Evolutionary conservation across 2,329 filamentous ascomycete genomes (phyloP).

Genomic region (Endothia cerciana): DNA sequence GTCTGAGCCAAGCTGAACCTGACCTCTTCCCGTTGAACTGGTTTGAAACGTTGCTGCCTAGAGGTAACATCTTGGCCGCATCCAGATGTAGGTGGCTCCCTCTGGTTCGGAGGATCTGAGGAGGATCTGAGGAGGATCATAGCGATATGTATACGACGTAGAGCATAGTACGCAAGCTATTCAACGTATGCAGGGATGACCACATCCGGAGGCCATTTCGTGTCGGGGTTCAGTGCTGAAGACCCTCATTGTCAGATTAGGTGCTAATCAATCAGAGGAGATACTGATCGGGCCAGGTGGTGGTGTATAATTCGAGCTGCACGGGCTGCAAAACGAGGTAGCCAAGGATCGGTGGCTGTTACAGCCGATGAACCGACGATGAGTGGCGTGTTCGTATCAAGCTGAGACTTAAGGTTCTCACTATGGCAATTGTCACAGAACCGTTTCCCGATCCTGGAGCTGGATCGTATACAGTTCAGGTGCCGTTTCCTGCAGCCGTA

Average conservation of each 20-base stretch:
- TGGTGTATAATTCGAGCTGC: no score
- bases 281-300: no score
- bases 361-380: neutral
- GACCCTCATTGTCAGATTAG: neutral
- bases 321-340: no score
- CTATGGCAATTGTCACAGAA: neutral
- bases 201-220: neutral
- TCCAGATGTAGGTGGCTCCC: neutral
- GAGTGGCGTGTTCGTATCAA: neutral
- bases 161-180: neutral
- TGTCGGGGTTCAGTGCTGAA: neutral
- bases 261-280: no score
- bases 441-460: no score
- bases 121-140: neutral
- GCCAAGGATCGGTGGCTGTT: neutral
- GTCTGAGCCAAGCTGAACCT: neutral
- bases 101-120: neutral
- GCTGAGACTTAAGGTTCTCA: neutral
- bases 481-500: no score
- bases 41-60: conserved; percentile 3
- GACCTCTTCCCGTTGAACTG: neutral
- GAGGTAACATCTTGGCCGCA: neutral
- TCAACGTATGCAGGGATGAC: neutral
- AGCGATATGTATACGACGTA: no score
- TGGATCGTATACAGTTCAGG: no score